A percentile compares a stretch with the other conserved stretches of the same genome.
Evolutionary conservation across 805 yeast genomes (phyloP).

Genomic region (Starmerella powellii): DNA sequence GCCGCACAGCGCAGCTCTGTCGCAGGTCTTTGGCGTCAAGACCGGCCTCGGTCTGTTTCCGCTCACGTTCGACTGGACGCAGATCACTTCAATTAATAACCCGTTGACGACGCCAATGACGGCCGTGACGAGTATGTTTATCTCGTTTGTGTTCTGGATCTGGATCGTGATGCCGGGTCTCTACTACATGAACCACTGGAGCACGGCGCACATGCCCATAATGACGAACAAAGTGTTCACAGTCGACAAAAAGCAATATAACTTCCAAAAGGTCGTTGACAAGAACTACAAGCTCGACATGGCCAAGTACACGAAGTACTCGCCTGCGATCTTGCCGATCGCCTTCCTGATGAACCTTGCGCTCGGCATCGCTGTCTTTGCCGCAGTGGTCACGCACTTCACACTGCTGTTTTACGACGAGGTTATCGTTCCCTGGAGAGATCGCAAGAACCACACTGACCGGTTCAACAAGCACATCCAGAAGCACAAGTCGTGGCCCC

Average conservation of each 20-base stretch:
- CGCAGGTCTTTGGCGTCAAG: conserved; percentile 53
- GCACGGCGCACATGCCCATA: conserved; percentile 48
- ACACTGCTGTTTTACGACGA: conserved; percentile 42
- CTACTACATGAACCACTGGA: conserved; percentile 46
- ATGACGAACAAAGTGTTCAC: conserved; percentile 38
- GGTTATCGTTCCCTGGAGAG: conserved; percentile 33
- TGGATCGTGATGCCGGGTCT: conserved; percentile 27
- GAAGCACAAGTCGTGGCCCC: conserved; percentile 47
- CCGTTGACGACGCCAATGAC: conserved; percentile 55
- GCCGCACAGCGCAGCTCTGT: conserved; percentile 43
- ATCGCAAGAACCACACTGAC: conserved; percentile 33
- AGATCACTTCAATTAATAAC: conserved; percentile 39
- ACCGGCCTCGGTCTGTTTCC: conserved; percentile 59
- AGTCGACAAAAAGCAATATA: conserved; percentile 38
- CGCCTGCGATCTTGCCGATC: conserved; percentile 54
- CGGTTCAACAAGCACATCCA: conserved; percentile 45
- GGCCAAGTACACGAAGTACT: conserved; percentile 44
- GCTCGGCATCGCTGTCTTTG: conserved; percentile 49
- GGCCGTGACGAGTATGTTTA: conserved; percentile 35
- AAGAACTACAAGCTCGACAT: conserved; percentile 35
- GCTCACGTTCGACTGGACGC: conserved; percentile 59
- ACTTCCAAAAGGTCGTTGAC: conserved; percentile 41
- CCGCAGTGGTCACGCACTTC: conserved; percentile 50
- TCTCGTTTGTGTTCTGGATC: conserved; percentile 43
- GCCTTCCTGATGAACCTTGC: conserved; percentile 51